Percentiles rank a stretch among this genome's conserved stretches.
phyloP scores from a whole-genome alignment of 306 rosid genomes.

The Amphicarpaea edgeworthii region DNA sequence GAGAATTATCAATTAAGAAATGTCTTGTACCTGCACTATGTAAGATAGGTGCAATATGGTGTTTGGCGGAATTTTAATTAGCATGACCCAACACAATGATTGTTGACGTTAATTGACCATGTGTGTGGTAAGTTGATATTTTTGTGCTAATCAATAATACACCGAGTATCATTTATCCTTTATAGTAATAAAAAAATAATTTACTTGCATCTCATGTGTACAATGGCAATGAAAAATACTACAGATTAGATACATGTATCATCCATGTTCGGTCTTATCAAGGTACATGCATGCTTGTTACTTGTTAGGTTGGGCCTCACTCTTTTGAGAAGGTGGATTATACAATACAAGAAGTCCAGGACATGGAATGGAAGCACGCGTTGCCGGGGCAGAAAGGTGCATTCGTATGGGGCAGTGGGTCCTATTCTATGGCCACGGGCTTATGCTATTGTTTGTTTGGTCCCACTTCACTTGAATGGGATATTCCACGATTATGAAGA shows the following conservation, averaged over 20 bases:
- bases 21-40: slow-evolving; percentile 37
- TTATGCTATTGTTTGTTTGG: slow-evolving; percentile 49
- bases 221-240: neutral
- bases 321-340: slow-evolving; percentile 21
- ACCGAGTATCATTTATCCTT: slow-evolving; percentile 1
- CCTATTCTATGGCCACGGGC: slow-evolving; percentile 53
- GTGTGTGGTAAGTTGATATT: slow-evolving; percentile 36
- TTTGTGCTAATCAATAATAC: neutral
- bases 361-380: slow-evolving; percentile 76
- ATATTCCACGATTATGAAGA: slow-evolving; percentile 33
- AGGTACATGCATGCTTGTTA: slow-evolving; percentile 22
- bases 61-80: slow-evolving; percentile 41
- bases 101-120: slow-evolving; percentile 51
- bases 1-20: slow-evolving; percentile 36
- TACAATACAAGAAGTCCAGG: slow-evolving; percentile 21
- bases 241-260: neutral
- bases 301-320: too few species aligned
- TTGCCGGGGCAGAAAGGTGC: slow-evolving; percentile 80
- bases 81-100: slow-evolving; percentile 48
- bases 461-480: slow-evolving; percentile 55
- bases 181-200: slow-evolving; percentile 1
- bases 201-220: neutral
- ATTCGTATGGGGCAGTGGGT: slow-evolving; percentile 82
- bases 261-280: neutral
- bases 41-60: slow-evolving; percentile 12